Evolutionary conservation across 805 yeast genomes (phyloP).

Genomic region (Candida easanensis): DNA sequence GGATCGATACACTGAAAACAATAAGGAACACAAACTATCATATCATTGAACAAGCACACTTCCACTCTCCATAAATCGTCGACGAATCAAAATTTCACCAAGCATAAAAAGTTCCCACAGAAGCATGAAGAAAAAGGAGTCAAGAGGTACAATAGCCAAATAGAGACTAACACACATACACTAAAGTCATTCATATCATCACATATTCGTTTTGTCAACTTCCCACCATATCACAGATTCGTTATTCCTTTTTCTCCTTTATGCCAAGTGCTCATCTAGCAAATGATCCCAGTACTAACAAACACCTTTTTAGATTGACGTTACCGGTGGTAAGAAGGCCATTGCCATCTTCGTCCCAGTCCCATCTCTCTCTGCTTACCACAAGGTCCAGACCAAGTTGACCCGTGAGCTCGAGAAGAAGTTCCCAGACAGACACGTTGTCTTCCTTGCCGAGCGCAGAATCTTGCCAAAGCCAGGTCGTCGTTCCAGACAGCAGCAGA

Average conservation of each 20-base stretch:
- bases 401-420: conserved; percentile 99
- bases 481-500: conserved; percentile 88
- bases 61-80: too few relatives aligned
- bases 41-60: too few relatives aligned
- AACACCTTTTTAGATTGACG: conserved; percentile 63
- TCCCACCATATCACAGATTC: too few relatives aligned
- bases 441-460: conserved; percentile 99
- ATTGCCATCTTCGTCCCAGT: conserved; percentile 97
- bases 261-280: neutral
- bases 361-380: conserved; percentile 89
- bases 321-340: conserved; percentile 97
- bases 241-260: neutral
- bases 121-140: too few relatives aligned
- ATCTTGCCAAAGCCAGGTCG: conserved; percentile 99
- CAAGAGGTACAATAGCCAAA: too few relatives aligned
- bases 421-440: conserved; percentile 99
- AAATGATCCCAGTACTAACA: conserved; percentile 22
- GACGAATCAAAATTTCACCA: too few relatives aligned
- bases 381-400: conserved; percentile 94
- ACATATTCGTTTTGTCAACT: too few relatives aligned
- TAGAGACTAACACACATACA: too few relatives aligned
- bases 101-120: too few relatives aligned
- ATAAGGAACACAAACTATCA: neutral
- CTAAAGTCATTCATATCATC: too few relatives aligned
- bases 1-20: neutral